Evolutionary conservation across 306 rosid species (phyloP).

Genomic region (Inga oerstediana): DNA sequence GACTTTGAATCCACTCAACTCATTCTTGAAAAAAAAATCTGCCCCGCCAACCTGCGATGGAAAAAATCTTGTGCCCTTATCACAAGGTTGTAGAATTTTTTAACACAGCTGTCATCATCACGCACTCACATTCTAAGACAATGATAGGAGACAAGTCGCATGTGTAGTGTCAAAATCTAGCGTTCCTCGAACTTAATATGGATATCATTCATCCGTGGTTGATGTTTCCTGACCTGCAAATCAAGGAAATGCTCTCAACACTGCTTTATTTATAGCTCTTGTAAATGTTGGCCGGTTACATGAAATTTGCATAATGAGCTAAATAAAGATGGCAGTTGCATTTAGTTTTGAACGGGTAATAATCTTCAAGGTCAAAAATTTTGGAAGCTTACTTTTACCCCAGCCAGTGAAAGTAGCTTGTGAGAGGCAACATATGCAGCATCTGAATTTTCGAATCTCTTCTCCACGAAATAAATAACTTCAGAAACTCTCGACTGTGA

Average conservation of each 20-base stretch:
- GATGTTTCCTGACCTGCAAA: conserved; percentile 83
- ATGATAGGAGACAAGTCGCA: not conserved
- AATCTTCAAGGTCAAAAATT: conserved; percentile 14
- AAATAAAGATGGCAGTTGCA: conserved; percentile 4
- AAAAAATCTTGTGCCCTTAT: not conserved
- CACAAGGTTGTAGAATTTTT: not conserved
- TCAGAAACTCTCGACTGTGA: conserved; percentile 88
- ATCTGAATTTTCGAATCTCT: conserved; percentile 67
- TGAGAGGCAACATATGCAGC: conserved; percentile 70
- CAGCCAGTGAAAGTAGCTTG: conserved; percentile 83
- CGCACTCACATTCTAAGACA: not conserved
- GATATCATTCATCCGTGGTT: conserved; percentile 62
- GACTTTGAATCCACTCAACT: not conserved
- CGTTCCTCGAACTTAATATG: conserved; percentile 69
- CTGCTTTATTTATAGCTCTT: conserved; percentile 11
- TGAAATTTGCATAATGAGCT: conserved; percentile 17
- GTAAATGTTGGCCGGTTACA: conserved; percentile 6
- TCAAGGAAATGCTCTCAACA: conserved; percentile 22
- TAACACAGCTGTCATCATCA: not conserved
- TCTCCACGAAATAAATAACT: conserved; percentile 82
- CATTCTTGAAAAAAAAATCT: not conserved
- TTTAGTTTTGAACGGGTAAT: conserved; percentile 1
- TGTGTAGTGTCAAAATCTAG: conserved; percentile 28
- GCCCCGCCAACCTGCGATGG: not conserved
- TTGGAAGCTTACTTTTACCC: conserved; percentile 69